These are phyloP conservation scores for Cyberlindnera xylosilytica DNA, from an alignment of 805 yeast genomes.

Conservation along the genomic window DNA sequence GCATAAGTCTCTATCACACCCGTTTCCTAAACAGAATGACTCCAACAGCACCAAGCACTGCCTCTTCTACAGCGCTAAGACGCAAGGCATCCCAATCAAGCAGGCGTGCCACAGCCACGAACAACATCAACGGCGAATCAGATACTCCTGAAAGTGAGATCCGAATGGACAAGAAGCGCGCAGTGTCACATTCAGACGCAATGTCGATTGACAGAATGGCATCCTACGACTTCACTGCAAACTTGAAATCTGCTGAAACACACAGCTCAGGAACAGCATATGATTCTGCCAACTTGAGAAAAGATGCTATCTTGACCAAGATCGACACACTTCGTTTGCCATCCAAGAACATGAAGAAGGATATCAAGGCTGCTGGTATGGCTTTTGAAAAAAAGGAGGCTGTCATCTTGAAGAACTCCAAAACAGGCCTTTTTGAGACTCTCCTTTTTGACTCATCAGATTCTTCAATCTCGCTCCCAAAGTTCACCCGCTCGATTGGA, in stretches of 20 bases:
- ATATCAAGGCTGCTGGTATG: conserved; percentile 37
- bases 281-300: conserved; percentile 40
- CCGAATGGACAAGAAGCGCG: conserved; percentile 27
- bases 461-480: conserved; percentile 32
- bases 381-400: conserved; percentile 56
- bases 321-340: conserved; percentile 41
- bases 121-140: conserved; percentile 1
- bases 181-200: conserved; percentile 37
- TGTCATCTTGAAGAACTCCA: conserved; percentile 48
- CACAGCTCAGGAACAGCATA: conserved; percentile 37
- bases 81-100: conserved; percentile 24
- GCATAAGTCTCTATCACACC: conserved; percentile 53
- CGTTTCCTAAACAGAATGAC: conserved; percentile 35
- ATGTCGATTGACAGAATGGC: conserved; percentile 45
- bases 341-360: conserved; percentile 28
- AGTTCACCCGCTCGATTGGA: conserved; percentile 31
- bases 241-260: conserved; percentile 42
- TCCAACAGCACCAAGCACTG: background rate
- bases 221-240: conserved; percentile 40
- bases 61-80: conserved; percentile 5
- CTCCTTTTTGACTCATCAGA: conserved; percentile 42
- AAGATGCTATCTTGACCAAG: conserved; percentile 69
- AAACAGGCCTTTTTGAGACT: conserved; percentile 39
- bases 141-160: conserved; percentile 13
- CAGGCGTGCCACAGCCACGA: conserved; percentile 16